Evolutionary conservation across 1,284 basidiomycete species (phyloP).

Genomic region (Fomitopsis palustris): DNA sequence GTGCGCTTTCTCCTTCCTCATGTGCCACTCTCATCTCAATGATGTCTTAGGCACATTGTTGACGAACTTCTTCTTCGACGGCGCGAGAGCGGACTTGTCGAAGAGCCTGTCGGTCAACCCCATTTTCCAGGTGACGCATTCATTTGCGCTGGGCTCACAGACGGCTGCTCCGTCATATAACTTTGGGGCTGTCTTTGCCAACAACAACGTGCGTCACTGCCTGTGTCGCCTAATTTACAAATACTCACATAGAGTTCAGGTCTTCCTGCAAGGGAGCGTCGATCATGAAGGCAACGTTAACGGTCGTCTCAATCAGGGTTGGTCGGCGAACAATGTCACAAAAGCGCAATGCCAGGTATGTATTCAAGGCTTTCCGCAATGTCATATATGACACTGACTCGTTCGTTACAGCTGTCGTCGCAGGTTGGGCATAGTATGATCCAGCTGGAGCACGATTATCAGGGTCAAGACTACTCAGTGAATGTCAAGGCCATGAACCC

Average conservation of each 20-base stretch:
- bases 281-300: slow-evolving; percentile 93
- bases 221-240: neutral
- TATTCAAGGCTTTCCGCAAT: slow-evolving; percentile 12
- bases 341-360: slow-evolving; percentile 90
- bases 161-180: slow-evolving; percentile 82
- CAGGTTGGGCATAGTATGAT: slow-evolving; percentile 83
- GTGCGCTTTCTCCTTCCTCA: slow-evolving; percentile 37
- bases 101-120: slow-evolving; percentile 94
- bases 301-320: slow-evolving; percentile 88
- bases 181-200: slow-evolving; percentile 93
- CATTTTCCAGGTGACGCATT: slow-evolving; percentile 97
- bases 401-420: slow-evolving; percentile 49
- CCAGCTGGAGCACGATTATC: slow-evolving; percentile 93
- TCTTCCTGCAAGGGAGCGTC: slow-evolving; percentile 90
- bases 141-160: slow-evolving; percentile 85
- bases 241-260: slow-evolving; percentile 39
- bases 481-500: slow-evolving; percentile 95
- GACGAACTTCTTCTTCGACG: slow-evolving; percentile 96
- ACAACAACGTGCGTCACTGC: slow-evolving; percentile 59
- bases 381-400: slow-evolving; percentile 10
- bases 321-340: slow-evolving; percentile 77
- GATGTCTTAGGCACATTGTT: slow-evolving; percentile 74
- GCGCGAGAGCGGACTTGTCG: slow-evolving; percentile 92
- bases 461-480: slow-evolving; percentile 84
- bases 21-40: neutral